Evolutionary conservation across 148 eudicot genomes (phyloP).

Genomic region (Cornus suecica): DNA sequence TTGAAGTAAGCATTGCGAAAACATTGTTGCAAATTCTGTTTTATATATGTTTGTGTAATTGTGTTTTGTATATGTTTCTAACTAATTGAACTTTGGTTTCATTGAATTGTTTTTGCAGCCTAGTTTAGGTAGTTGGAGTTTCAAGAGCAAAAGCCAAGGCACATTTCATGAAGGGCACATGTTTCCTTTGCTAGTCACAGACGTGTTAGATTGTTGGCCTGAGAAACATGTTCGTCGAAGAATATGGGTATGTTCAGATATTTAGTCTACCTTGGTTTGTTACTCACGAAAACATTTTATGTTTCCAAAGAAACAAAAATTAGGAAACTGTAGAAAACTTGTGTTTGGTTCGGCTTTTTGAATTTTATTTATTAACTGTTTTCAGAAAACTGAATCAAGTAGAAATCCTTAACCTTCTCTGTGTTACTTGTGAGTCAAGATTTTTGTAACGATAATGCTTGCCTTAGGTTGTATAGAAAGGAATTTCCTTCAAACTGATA

Average conservation of each 20-base stretch:
- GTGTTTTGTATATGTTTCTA: background rate
- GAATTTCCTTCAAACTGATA: too few relatives aligned
- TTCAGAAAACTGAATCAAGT: too few relatives aligned
- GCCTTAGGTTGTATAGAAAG: background rate
- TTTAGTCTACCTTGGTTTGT: too few relatives aligned
- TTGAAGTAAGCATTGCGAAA: constrained; percentile 31
- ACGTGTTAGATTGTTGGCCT: constrained; percentile 46
- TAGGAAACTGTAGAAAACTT: too few relatives aligned
- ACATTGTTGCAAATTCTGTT: background rate
- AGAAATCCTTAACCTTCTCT: too few relatives aligned
- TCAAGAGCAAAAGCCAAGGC: constrained; percentile 58
- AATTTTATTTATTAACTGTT: too few relatives aligned
- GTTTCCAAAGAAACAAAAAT: too few relatives aligned
- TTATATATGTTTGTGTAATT: background rate
- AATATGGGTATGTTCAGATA: constrained; percentile 26
- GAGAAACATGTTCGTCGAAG: constrained; percentile 37
- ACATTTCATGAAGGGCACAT: constrained; percentile 47
- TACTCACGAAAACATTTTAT: too few relatives aligned
- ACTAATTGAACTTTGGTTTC: background rate
- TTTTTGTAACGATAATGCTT: too few relatives aligned
- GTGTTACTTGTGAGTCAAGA: background rate
- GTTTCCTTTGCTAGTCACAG: constrained; percentile 41
- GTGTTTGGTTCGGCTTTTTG: too few relatives aligned
- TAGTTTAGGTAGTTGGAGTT: constrained; percentile 47
- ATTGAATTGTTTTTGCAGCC: constrained; percentile 20